Evolutionary conservation across 345 rosid genomes (phyloP).

Genomic region (Arabidopsis suecica): DNA sequence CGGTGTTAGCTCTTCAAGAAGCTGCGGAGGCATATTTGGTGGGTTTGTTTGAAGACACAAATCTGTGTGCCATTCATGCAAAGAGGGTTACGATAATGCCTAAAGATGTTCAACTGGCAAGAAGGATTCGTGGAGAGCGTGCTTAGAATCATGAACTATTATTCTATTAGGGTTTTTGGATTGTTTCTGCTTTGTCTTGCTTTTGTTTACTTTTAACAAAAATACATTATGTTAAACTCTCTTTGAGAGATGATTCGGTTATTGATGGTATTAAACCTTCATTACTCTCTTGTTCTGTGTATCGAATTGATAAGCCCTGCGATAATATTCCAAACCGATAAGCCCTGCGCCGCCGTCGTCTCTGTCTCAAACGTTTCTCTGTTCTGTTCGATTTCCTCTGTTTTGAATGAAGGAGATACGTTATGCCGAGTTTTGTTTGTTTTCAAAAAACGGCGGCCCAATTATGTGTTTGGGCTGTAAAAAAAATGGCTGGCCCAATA

Average conservation of each 20-base stretch:
- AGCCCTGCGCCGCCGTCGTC: too few species aligned
- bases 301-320: not conserved
- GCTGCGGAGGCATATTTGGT: slow-evolving; percentile 77
- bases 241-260: not conserved
- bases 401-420: too few species aligned
- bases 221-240: not conserved
- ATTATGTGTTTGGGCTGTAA: too few species aligned
- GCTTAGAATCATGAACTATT: slow-evolving; percentile 42
- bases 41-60: slow-evolving; percentile 70
- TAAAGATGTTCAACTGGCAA: slow-evolving; percentile 66
- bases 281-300: not conserved
- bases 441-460: too few species aligned
- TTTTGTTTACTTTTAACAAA: not conserved
- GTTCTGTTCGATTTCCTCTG: too few species aligned
- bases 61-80: slow-evolving; percentile 65
- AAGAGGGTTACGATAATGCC: slow-evolving; percentile 82
- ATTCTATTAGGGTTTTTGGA: not conserved
- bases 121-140: slow-evolving; percentile 77
- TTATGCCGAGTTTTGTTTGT: too few species aligned
- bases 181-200: not conserved
- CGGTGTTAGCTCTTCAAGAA: slow-evolving; percentile 74
- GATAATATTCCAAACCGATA: too few species aligned
- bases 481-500: too few species aligned
- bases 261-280: not conserved
- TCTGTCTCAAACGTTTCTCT: too few species aligned